Conservation (phyloP, 139 green algal genomes). For the Penium margaritaceum region DNA sequence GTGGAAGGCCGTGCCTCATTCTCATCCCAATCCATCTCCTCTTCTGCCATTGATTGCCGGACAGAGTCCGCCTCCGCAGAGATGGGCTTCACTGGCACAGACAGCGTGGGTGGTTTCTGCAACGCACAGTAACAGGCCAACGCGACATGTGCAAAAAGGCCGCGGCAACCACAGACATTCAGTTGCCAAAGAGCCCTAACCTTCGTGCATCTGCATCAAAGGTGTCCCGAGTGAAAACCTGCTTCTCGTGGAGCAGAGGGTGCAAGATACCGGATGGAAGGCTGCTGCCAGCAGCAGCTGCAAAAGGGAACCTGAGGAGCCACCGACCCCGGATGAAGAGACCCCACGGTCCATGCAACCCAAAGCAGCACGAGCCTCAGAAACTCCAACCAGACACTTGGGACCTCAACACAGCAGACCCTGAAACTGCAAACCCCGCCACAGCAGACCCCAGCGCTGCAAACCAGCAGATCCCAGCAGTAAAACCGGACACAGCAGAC, state of each 20-base stretch:
- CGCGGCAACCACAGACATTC: background rate
- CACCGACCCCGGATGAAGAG: background rate
- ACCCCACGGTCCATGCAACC: background rate
- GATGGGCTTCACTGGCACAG: conserved; percentile 20
- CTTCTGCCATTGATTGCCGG: background rate
- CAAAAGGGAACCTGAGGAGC: background rate
- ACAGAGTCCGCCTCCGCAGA: background rate
- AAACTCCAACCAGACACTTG: background rate
- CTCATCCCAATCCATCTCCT: conserved; percentile 29
- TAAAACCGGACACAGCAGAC: background rate
- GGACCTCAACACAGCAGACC: background rate
- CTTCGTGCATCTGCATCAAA: background rate
- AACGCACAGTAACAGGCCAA: background rate
- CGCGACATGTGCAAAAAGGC: background rate
- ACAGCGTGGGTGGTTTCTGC: conserved; percentile 13
- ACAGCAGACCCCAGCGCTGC: background rate
- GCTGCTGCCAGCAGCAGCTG: too few species aligned
- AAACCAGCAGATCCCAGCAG: background rate
- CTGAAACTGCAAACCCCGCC: background rate
- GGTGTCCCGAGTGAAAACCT: background rate
- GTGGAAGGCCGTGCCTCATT: conserved; percentile 13
- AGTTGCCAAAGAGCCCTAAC: background rate
- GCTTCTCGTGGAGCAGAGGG: too few species aligned
- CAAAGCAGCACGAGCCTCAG: background rate
- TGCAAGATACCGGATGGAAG: too few species aligned